These are phyloP conservation scores for Sonneratia caseolaris DNA, from an alignment of 345 rosid genomes.

Conservation along the genomic window DNA sequence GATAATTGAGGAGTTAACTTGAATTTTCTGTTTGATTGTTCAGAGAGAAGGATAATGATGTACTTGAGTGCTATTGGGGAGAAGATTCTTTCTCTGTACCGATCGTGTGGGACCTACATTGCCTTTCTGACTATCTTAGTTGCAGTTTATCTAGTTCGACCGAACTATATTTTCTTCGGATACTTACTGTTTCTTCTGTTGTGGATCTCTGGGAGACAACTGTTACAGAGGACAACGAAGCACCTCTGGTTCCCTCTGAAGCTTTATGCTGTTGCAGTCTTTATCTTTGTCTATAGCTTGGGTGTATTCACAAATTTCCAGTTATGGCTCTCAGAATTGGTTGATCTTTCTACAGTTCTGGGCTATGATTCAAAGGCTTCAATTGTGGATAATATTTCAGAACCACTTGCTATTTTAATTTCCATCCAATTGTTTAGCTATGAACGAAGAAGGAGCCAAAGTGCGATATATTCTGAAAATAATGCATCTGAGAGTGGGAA, in stretches of 20 bases:
- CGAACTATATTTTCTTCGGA: slow-evolving; percentile 30
- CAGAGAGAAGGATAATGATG: slow-evolving; percentile 26
- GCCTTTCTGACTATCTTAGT: slow-evolving; percentile 35
- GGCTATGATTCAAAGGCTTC: slow-evolving; percentile 29
- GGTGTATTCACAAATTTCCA: slow-evolving; percentile 18
- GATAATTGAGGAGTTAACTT: background rate
- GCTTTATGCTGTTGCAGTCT: slow-evolving; percentile 25
- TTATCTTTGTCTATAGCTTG: slow-evolving; percentile 23
- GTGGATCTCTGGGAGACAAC: slow-evolving; percentile 40
- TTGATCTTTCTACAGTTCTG: slow-evolving; percentile 19
- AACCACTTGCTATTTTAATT: slow-evolving; percentile 27
- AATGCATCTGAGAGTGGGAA: slow-evolving; percentile 6
- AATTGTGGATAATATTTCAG: slow-evolving; percentile 23
- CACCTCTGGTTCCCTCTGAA: slow-evolving; percentile 34
- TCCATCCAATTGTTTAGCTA: slow-evolving; percentile 38
- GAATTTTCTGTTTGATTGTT: slow-evolving; percentile 5
- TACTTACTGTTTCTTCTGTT: slow-evolving; percentile 34
- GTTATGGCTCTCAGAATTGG: slow-evolving; percentile 19
- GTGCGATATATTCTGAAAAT: slow-evolving; percentile 1
- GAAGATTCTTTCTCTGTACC: slow-evolving; percentile 31
- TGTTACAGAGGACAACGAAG: slow-evolving; percentile 23
- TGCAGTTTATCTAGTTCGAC: slow-evolving; percentile 28
- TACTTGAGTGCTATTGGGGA: slow-evolving; percentile 26
- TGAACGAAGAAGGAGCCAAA: slow-evolving; percentile 26
- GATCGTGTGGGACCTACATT: slow-evolving; percentile 35